Evolutionary conservation across 2,329 filamentous ascomycete genomes (phyloP).

Genomic region (Aspergillus pseudotamarii): DNA sequence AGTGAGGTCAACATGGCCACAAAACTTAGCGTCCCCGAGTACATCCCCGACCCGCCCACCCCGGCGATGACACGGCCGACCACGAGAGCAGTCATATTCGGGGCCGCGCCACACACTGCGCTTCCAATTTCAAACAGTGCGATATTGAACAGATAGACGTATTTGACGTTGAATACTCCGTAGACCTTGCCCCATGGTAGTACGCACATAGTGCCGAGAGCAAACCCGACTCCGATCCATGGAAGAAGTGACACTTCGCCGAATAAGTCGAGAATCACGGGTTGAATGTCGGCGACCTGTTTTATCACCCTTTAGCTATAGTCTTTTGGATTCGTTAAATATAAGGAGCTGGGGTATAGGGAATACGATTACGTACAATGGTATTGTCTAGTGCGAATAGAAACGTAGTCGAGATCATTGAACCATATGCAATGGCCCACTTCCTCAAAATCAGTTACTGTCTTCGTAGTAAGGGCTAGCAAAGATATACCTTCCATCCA

Average conservation of each 20-base stretch:
- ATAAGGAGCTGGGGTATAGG: not conserved
- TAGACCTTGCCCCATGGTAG: not conserved
- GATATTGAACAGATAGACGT: slow-evolving; percentile 31
- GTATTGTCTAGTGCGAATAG: not conserved
- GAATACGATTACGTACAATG: not conserved
- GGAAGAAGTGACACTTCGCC: not conserved
- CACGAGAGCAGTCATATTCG: slow-evolving; percentile 50
- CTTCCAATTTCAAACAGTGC: slow-evolving; percentile 28
- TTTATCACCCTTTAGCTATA: not conserved
- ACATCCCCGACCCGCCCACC: not conserved
- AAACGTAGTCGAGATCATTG: not conserved
- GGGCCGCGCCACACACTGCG: slow-evolving; percentile 46
- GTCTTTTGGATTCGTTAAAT: not conserved
- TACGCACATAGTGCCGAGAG: not conserved
- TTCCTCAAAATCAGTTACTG: not conserved
- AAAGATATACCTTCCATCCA: not conserved
- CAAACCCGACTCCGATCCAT: not conserved
- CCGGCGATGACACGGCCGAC: slow-evolving; percentile 31
- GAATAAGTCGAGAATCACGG: not conserved
- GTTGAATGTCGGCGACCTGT: not conserved
- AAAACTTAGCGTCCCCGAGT: slow-evolving; percentile 19
- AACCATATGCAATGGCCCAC: not conserved
- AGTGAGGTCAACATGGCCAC: not conserved
- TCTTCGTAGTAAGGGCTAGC: not conserved
- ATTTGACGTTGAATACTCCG: slow-evolving; percentile 48